Conservation (phyloP, 768 basidiomycete genomes). For the Leccinum arenicola region DNA sequence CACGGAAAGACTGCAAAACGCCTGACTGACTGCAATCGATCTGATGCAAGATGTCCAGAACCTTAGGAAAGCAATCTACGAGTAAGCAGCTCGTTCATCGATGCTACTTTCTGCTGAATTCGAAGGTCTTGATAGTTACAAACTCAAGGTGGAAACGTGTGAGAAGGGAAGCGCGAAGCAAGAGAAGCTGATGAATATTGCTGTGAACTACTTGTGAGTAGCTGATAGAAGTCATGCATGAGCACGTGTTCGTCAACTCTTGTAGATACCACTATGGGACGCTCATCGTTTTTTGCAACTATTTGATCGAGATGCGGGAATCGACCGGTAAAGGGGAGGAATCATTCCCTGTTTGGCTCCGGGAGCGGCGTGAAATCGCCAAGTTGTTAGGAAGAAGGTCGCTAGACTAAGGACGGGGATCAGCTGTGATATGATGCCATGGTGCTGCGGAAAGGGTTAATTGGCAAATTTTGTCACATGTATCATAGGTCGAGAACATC, state of each 20-base stretch:
- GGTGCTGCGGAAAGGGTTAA: too few species aligned
- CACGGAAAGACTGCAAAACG: conserved; percentile 92
- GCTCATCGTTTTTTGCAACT: conserved; percentile 92
- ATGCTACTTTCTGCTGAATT: conserved; percentile 1
- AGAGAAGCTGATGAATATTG: conserved; percentile 66
- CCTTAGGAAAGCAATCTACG: conserved; percentile 90
- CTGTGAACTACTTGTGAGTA: conserved; percentile 82
- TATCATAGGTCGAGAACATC: not conserved
- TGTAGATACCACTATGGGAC: conserved; percentile 83
- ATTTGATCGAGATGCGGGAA: conserved; percentile 70
- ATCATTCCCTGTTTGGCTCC: conserved; percentile 82
- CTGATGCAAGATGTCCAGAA: conserved; percentile 97
- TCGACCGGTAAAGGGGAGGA: conserved; percentile 37
- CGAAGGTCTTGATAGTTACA: conserved; percentile 57
- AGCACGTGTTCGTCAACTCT: conserved; percentile 5
- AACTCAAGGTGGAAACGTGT: conserved; percentile 82
- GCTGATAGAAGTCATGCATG: conserved; percentile 18
- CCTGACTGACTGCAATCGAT: conserved; percentile 86
- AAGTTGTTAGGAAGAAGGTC: conserved; percentile 65
- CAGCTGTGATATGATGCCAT: not conserved
- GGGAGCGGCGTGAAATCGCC: conserved; percentile 81
- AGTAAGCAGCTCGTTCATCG: conserved; percentile 49
- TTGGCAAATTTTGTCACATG: too few species aligned
- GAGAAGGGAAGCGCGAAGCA: conserved; percentile 79
- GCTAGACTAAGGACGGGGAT: conserved; percentile 48